Conservation (phyloP, 208 protist species). For the Naegleria gruberi region DNA sequence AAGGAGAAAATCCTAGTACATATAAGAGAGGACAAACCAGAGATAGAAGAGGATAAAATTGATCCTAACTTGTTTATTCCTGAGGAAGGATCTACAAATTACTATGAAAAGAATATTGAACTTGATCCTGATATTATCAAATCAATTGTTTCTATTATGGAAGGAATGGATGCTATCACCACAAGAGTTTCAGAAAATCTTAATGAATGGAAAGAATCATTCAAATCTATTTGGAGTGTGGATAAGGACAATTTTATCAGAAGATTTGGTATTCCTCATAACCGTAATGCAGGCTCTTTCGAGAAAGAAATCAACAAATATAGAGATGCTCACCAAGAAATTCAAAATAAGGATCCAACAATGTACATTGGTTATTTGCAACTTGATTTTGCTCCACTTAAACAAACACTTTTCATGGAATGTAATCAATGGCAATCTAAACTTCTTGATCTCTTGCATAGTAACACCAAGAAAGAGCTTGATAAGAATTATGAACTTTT, state of each 20-base stretch:
- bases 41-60: constrained; percentile 31
- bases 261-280: constrained; percentile 76
- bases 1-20: constrained; percentile 37
- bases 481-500: constrained; percentile 76
- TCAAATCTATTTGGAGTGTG: constrained; percentile 84
- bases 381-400: constrained; percentile 89
- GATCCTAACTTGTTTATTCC: neutral
- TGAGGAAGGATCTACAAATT: constrained; percentile 47
- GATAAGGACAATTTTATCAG: constrained; percentile 88
- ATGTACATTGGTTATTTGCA: constrained; percentile 84
- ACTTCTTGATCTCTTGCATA: constrained; percentile 86
- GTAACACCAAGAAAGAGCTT: constrained; percentile 76
- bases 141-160: constrained; percentile 68
- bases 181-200: constrained; percentile 76
- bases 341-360: constrained; percentile 89
- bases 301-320: constrained; percentile 92
- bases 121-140: constrained; percentile 78
- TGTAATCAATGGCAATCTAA: constrained; percentile 87
- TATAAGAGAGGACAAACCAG: constrained; percentile 46
- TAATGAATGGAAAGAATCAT: constrained; percentile 59
- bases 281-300: constrained; percentile 77
- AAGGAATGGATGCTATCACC: constrained; percentile 56
- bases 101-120: constrained; percentile 88
- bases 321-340: constrained; percentile 73
- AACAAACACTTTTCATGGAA: constrained; percentile 84